Evolutionary conservation across 2,329 filamentous ascomycete genomes (phyloP).

Genomic region (Aspergillus thermomutatus): DNA sequence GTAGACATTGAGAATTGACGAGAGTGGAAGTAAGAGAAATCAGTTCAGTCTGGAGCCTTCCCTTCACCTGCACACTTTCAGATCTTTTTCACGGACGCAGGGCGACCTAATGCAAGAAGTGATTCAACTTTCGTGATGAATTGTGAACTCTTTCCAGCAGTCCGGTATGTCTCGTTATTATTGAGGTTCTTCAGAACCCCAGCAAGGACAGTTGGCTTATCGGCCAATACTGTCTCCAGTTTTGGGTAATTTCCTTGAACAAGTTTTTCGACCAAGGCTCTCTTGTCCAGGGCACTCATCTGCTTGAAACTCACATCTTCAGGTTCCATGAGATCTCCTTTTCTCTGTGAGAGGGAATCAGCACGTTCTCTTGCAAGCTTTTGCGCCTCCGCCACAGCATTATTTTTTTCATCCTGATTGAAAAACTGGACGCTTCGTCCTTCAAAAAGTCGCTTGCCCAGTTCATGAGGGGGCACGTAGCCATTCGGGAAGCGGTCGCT

Average conservation of each 20-base stretch:
- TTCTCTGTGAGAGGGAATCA: conserved; percentile 33
- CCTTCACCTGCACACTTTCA: conserved; percentile 8
- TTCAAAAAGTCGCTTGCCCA: conserved; percentile 35
- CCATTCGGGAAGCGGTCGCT: conserved; percentile 35
- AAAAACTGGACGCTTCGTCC: conserved; percentile 38
- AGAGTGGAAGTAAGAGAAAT: conserved; percentile 3
- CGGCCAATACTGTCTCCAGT: conserved; percentile 9
- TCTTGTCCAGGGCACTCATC: conserved; percentile 23
- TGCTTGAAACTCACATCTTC: conserved; percentile 26
- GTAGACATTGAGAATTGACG: background rate
- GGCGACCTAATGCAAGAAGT: conserved; percentile 27
- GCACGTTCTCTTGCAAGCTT: conserved; percentile 31
- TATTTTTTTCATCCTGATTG: conserved; percentile 34
- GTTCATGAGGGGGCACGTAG: conserved; percentile 33
- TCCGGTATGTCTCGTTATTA: conserved; percentile 43
- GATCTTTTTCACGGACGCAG: conserved; percentile 19
- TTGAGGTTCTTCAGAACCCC: conserved; percentile 34
- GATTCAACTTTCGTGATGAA: conserved; percentile 39
- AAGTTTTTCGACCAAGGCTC: conserved; percentile 28
- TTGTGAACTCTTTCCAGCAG: conserved; percentile 30
- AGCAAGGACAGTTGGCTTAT: conserved; percentile 26
- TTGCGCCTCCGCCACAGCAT: conserved; percentile 34
- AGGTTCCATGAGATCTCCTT: conserved; percentile 37
- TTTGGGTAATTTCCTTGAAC: conserved; percentile 34
- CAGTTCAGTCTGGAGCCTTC: conserved; percentile 10